A percentile compares a stretch with the other conserved stretches of the same genome.
Conservation (phyloP, 225 moss, liverwort and hornwort species). For the Pseudisothecium myosuroides region DNA sequence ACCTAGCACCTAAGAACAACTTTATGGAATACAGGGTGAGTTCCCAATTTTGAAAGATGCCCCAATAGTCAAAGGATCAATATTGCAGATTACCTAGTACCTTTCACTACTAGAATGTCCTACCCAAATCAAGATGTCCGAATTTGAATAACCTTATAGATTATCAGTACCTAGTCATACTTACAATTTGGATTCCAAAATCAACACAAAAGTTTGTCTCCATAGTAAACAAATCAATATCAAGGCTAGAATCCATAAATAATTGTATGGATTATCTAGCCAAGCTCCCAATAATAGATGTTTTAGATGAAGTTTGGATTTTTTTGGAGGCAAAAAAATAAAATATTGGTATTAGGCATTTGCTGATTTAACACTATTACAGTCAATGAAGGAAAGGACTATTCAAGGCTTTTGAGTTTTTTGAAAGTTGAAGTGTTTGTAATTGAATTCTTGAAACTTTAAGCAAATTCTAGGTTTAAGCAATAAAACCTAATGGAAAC, state of each 20-base stretch:
- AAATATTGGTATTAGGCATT: accelerated
- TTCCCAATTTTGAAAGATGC: neutral
- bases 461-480: neutral
- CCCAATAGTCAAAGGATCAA: neutral
- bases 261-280: accelerated
- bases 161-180: neutral
- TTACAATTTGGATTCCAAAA: no score
- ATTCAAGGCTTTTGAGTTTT: neutral
- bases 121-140: no score
- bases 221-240: neutral
- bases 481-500: neutral
- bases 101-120: no score
- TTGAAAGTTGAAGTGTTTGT: neutral
- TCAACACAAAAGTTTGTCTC: neutral
- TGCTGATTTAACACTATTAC: neutral
- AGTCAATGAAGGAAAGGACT: no score
- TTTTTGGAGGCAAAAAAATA: neutral
- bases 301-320: neutral
- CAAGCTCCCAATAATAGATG: accelerated
- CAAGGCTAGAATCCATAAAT: accelerated
- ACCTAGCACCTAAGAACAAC: accelerated
- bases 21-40: accelerated
- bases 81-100: neutral
- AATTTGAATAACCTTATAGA: neutral
- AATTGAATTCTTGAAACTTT: neutral